Conservation (phyloP, 1,284 basidiomycete genomes). For the Ganoderma meredithae region DNA sequence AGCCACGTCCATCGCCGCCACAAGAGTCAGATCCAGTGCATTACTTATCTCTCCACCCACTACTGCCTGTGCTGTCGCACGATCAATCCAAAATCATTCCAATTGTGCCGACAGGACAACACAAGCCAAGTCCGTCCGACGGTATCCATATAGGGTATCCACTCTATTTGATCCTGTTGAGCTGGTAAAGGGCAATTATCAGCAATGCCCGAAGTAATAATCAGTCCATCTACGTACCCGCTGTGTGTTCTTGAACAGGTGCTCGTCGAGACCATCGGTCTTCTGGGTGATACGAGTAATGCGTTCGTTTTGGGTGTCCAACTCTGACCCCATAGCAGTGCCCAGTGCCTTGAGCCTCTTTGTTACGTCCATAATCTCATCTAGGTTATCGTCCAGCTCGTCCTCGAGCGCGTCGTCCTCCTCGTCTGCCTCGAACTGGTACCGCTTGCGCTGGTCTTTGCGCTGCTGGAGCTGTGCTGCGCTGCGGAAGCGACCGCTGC, state of each 20-base stretch:
- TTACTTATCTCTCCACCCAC: constrained; percentile 1
- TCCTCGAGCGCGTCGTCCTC: constrained; percentile 98
- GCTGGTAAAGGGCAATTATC: constrained; percentile 47
- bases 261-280: constrained; percentile 68
- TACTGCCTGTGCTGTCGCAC: not conserved
- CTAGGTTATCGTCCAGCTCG: constrained; percentile 86
- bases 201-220: constrained; percentile 6
- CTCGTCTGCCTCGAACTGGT: constrained; percentile 93
- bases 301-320: constrained; percentile 78
- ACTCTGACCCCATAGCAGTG: constrained; percentile 83
- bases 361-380: constrained; percentile 86
- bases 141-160: not conserved
- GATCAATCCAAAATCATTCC: constrained; percentile 12
- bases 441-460: constrained; percentile 83
- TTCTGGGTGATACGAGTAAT: constrained; percentile 77
- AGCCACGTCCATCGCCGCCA: constrained; percentile 6
- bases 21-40: not conserved
- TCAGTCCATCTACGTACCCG: constrained; percentile 53
- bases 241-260: constrained; percentile 74
- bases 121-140: not conserved
- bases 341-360: constrained; percentile 88
- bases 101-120: not conserved
- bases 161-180: constrained; percentile 72
- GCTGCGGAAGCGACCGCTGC: constrained; percentile 54
- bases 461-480: constrained; percentile 55